Percentiles rank a stretch among this genome's conserved stretches.
phyloP scores from a whole-genome alignment of 352 stramenopile genomes.

The Aphanomyces euteiches region DNA sequence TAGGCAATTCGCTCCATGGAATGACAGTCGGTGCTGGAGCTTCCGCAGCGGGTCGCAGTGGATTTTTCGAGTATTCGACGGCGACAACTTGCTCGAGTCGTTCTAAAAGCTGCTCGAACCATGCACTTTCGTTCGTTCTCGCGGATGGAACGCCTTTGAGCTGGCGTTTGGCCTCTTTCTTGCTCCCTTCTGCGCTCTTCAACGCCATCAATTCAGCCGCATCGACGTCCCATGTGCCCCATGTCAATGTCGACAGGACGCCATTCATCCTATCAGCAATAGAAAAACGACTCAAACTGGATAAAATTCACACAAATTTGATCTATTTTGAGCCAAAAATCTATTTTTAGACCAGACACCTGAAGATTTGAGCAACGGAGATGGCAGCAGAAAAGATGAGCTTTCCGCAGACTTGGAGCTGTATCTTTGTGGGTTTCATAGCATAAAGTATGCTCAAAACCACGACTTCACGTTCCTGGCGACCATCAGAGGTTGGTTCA shows the following conservation, averaged over 20 bases:
- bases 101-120: slow-evolving; percentile 70
- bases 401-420: no score
- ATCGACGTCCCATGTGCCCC: slow-evolving; percentile 65
- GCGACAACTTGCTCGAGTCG: slow-evolving; percentile 41
- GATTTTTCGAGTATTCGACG: slow-evolving; percentile 56
- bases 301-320: neutral
- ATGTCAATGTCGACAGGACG: slow-evolving; percentile 60
- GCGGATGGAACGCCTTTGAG: slow-evolving; percentile 45
- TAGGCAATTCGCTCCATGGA: slow-evolving; percentile 54
- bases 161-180: slow-evolving; percentile 51
- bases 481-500: no score
- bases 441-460: no score
- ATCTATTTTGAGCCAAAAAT: neutral
- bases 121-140: slow-evolving; percentile 49
- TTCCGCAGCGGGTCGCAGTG: slow-evolving; percentile 39
- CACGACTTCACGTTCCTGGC: no score
- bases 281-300: slow-evolving; percentile 1
- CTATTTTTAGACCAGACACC: no score
- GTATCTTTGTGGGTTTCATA: no score
- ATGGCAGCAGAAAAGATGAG: no score
- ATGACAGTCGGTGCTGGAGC: slow-evolving; percentile 36
- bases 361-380: no score
- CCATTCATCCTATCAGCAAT: slow-evolving; percentile 62
- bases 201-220: slow-evolving; percentile 1
- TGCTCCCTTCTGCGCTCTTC: slow-evolving; percentile 6